These are phyloP conservation scores for Aspergillus bertholletiae DNA, from an alignment of 495 filamentous ascomycete genomes.

Conservation along the genomic window DNA sequence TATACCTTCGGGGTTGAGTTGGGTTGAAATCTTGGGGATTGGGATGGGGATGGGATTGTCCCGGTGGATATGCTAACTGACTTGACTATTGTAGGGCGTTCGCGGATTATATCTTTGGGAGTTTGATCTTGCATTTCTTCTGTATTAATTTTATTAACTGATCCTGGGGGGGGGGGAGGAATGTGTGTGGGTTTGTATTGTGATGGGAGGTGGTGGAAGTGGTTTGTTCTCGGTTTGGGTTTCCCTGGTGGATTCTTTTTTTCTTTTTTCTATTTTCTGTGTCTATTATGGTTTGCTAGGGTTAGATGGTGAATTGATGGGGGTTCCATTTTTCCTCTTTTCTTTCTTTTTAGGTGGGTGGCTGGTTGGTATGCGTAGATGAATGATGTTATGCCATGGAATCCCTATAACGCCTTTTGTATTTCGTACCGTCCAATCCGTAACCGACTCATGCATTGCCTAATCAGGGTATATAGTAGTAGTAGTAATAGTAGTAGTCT, in stretches of 20 bases:
- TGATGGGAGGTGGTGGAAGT: no score
- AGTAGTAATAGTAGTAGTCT: not conserved
- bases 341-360: not conserved
- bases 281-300: not conserved
- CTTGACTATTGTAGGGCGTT: conserved; percentile 64
- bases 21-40: no score
- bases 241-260: not conserved
- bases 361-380: not conserved
- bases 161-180: conserved; percentile 11
- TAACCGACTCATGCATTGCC: not conserved
- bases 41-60: no score
- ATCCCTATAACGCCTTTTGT: not conserved
- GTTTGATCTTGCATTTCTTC: conserved; percentile 95
- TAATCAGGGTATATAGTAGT: conserved; percentile 4
- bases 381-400: not conserved
- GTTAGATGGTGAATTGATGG: not conserved
- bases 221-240: no score
- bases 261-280: not conserved
- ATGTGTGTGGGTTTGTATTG: no score
- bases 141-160: conserved; percentile 99
- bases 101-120: conserved; percentile 93
- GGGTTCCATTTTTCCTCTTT: not conserved
- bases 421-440: not conserved
- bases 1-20: not conserved
- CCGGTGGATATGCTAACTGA: no score